A percentile compares a stretch with the other conserved stretches of the same genome.
Evolutionary conservation across 192 early-diverging fungal species (phyloP).

Genomic region (Glomus cerebriforme): DNA sequence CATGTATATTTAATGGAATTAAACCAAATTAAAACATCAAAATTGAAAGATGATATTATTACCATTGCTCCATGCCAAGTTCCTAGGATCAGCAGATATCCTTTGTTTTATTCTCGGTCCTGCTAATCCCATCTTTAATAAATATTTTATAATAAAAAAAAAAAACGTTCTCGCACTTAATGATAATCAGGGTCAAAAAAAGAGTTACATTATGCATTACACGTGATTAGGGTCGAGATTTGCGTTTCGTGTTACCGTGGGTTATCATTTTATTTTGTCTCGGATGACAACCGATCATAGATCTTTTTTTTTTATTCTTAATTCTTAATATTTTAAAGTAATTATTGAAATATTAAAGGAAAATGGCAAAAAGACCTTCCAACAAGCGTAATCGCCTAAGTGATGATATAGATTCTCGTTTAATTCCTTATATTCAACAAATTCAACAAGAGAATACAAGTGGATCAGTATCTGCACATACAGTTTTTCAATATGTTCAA

Average conservation of each 20-base stretch:
- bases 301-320: no score
- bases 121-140: constrained; percentile 67
- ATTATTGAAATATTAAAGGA: neutral
- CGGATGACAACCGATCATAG: no score
- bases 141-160: neutral
- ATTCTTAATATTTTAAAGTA: no score
- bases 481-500: constrained; percentile 41
- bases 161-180: no score
- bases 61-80: constrained; percentile 87
- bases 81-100: constrained; percentile 87
- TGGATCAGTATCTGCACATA: neutral
- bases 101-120: constrained; percentile 74
- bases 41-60: neutral
- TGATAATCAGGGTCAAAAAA: no score
- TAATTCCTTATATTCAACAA: neutral
- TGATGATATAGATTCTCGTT: constrained; percentile 17
- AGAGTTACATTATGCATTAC: no score
- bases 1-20: neutral
- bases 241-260: no score
- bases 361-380: neutral
- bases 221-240: no score
- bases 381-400: neutral
- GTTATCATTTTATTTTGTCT: no score
- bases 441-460: constrained; percentile 5
- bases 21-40: neutral